These are phyloP conservation scores for Physcomitrellopsis africana DNA, from an alignment of 225 moss, liverwort and hornwort species.

Conservation along the genomic window DNA sequence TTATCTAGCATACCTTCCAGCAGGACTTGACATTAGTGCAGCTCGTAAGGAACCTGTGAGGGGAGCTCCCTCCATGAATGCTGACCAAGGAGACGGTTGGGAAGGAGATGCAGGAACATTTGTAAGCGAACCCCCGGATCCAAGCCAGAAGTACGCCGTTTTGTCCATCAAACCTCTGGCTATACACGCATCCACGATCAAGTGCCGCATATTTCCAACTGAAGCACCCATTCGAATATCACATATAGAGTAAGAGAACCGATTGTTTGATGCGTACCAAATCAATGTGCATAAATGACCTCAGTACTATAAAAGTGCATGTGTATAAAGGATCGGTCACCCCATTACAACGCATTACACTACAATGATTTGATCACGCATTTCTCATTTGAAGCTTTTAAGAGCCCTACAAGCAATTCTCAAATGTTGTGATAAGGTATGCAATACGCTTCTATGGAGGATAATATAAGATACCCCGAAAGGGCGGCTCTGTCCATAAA, in stretches of 20 bases:
- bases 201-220: conserved; percentile 93
- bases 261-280: background rate
- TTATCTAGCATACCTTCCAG: conserved; percentile 77
- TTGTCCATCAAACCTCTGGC: conserved; percentile 72
- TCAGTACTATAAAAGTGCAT: conserved; percentile 5
- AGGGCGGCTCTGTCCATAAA: conserved; percentile 22
- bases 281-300: background rate
- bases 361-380: conserved; percentile 16
- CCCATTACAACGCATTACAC: background rate
- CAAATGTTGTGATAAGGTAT: background rate
- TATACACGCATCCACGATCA: conserved; percentile 93
- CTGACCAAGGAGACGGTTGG: conserved; percentile 87
- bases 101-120: conserved; percentile 56
- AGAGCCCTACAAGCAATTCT: conserved; percentile 12
- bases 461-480: conserved; percentile 19
- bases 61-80: conserved; percentile 97
- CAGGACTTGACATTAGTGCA: conserved; percentile 73
- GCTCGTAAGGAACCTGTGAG: conserved; percentile 62
- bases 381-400: conserved; percentile 4
- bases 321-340: conserved; percentile 12
- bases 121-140: conserved; percentile 55
- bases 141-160: conserved; percentile 93
- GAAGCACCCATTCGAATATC: conserved; percentile 32
- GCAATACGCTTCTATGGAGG: conserved; percentile 12
- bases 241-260: conserved; percentile 13